These are phyloP conservation scores for Mycosarcoma mackinlayi DNA, from an alignment of 1,284 basidiomycete genomes.

Conservation along the genomic window DNA sequence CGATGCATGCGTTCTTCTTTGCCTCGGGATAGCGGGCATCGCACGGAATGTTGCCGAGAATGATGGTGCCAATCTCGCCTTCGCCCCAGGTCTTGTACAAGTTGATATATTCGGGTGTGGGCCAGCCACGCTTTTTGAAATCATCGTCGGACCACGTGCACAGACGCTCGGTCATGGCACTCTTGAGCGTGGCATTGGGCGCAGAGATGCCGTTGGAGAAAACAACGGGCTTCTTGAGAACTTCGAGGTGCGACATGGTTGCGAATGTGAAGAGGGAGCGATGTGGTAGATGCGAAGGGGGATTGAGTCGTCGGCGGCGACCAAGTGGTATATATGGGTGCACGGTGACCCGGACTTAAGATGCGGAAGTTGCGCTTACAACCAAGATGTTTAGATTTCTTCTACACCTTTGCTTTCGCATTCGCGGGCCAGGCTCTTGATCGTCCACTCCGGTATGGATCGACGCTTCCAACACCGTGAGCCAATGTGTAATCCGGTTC, in stretches of 20 bases:
- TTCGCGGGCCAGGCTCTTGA: no score
- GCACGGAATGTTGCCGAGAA: conserved; percentile 57
- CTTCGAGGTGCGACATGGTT: conserved; percentile 45
- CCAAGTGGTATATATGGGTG: background rate
- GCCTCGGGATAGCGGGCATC: conserved; percentile 53
- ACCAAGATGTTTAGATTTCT: background rate
- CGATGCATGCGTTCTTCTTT: conserved; percentile 53
- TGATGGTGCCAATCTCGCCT: conserved; percentile 58
- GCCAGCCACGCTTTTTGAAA: conserved; percentile 59
- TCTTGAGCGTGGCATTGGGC: conserved; percentile 57
- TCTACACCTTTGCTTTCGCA: no score
- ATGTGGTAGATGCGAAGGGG: background rate
- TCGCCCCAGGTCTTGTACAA: conserved; percentile 63
- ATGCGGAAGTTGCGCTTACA: no score
- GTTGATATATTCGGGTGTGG: conserved; percentile 52
- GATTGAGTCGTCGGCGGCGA: no score
- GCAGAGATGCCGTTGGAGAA: conserved; percentile 47
- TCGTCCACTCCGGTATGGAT: no score
- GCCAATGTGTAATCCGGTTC: no score
- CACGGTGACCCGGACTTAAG: conserved; percentile 8
- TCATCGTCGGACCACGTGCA: conserved; percentile 58
- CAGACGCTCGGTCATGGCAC: conserved; percentile 64
- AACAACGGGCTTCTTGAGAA: conserved; percentile 48
- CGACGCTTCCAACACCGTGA: no score
- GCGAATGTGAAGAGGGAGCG: background rate